phyloP scores from a whole-genome alignment of 371 early-diverging fungal species.

The Apophysomyces trapeziformis region DNA sequence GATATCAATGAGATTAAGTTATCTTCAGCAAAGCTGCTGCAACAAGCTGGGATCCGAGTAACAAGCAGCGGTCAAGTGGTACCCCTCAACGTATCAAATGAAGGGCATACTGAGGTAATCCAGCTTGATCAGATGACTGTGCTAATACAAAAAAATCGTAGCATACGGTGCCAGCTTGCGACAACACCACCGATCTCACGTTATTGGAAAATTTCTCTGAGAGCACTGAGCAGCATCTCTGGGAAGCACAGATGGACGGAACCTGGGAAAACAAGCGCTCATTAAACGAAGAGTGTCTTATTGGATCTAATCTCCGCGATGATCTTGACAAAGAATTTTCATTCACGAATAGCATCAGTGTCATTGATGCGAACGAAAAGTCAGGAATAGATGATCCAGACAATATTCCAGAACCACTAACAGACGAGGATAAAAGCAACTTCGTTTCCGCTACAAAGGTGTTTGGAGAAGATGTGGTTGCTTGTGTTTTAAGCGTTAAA shows the following conservation, averaged over 20 bases:
- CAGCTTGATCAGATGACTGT: too few species aligned
- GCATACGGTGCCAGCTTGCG: too few species aligned
- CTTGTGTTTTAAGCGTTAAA: slow-evolving; percentile 51
- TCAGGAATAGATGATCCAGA: slow-evolving; percentile 20
- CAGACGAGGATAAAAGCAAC: slow-evolving; percentile 49
- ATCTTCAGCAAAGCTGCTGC: slow-evolving; percentile 24
- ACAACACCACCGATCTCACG: not conserved
- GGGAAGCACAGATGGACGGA: not conserved
- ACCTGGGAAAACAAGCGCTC: not conserved
- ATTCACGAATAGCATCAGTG: not conserved
- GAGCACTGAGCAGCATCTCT: not conserved
- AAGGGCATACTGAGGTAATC: not conserved
- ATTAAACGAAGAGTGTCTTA: too few species aligned
- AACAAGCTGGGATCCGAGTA: slow-evolving; percentile 26
- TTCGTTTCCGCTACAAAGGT: slow-evolving; percentile 49
- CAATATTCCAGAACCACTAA: slow-evolving; percentile 48
- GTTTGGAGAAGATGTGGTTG: slow-evolving; percentile 48
- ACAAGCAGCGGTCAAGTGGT: slow-evolving; percentile 27
- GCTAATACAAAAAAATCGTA: too few species aligned
- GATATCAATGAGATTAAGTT: slow-evolving; percentile 33
- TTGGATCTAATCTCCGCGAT: not conserved
- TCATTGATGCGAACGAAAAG: not conserved
- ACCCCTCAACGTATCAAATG: not conserved
- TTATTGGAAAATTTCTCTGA: not conserved
- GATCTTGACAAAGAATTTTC: slow-evolving; percentile 6